Conservation (phyloP, 257 asterid genomes). For the Forsythia viridissima region DNA sequence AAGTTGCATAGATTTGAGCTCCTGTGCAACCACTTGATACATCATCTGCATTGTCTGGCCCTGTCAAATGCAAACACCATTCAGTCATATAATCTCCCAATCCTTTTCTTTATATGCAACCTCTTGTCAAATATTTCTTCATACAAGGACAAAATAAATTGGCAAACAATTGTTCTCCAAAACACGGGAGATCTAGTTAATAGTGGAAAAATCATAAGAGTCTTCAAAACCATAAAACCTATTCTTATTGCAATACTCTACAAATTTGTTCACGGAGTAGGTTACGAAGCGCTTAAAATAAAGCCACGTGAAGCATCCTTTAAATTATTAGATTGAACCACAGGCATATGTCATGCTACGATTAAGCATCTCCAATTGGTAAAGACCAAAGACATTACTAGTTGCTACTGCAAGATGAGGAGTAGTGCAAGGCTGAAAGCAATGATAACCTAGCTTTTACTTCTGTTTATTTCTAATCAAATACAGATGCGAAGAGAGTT, state of each 20-base stretch:
- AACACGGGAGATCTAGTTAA: background rate
- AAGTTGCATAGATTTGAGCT: slow-evolving; percentile 64
- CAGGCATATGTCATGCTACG: background rate
- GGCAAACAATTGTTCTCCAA: background rate
- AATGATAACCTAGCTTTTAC: slow-evolving; percentile 15
- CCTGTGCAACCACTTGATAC: slow-evolving; percentile 71
- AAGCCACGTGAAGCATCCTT: background rate
- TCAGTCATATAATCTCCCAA: slow-evolving; percentile 12
- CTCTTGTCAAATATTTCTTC: slow-evolving; percentile 14
- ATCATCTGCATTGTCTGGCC: slow-evolving; percentile 80
- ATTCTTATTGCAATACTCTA: background rate
- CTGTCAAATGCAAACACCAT: slow-evolving; percentile 39
- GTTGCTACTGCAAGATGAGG: slow-evolving; percentile 2
- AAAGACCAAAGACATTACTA: slow-evolving; percentile 1
- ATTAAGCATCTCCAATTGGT: background rate
- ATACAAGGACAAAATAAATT: slow-evolving; percentile 9
- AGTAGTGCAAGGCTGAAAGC: background rate
- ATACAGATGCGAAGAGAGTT: background rate
- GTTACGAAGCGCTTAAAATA: background rate
- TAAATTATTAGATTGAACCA: background rate
- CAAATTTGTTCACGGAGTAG: background rate
- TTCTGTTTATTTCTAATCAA: slow-evolving; percentile 5
- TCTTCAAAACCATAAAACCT: slow-evolving; percentile 8
- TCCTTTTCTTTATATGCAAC: background rate
- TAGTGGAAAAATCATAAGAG: background rate